These are phyloP conservation scores for Sanghuangporus sanghuang DNA, from an alignment of 1,284 basidiomycete species.

Conservation along the genomic window DNA sequence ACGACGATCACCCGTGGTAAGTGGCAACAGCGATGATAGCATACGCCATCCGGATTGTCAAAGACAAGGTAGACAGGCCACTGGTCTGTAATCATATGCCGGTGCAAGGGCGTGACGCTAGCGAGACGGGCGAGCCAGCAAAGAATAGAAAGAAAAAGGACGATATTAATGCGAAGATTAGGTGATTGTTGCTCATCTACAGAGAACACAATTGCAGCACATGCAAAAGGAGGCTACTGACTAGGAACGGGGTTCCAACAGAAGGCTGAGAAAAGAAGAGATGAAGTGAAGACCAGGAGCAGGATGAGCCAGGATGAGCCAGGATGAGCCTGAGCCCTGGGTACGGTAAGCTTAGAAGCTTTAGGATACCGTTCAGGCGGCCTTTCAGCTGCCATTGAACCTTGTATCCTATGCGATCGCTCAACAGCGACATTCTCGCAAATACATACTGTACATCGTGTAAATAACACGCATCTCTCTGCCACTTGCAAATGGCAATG, in stretches of 20 bases:
- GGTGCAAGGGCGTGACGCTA: too few species aligned
- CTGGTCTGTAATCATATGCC: too few species aligned
- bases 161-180: background rate
- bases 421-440: background rate
- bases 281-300: background rate
- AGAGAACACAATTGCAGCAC: background rate
- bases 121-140: too few species aligned
- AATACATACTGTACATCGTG: too few species aligned
- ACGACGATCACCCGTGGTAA: background rate
- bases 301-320: too few species aligned
- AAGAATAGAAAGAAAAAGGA: background rate
- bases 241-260: constrained; percentile 1
- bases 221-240: background rate
- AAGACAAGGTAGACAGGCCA: background rate
- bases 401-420: background rate
- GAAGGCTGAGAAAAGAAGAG: constrained; percentile 1
- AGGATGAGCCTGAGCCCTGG: background rate
- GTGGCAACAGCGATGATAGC: background rate
- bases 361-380: constrained; percentile 2
- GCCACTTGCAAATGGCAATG: background rate
- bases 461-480: constrained; percentile 1
- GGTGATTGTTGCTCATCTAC: background rate
- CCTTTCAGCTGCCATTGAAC: constrained; percentile 1
- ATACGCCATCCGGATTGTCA: background rate
- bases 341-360: constrained; percentile 11